Percentiles rank a stretch among this genome's conserved stretches.
Evolutionary conservation across 169 alveolate genomes (phyloP).

Genomic region (Plasmodium malariae): DNA sequence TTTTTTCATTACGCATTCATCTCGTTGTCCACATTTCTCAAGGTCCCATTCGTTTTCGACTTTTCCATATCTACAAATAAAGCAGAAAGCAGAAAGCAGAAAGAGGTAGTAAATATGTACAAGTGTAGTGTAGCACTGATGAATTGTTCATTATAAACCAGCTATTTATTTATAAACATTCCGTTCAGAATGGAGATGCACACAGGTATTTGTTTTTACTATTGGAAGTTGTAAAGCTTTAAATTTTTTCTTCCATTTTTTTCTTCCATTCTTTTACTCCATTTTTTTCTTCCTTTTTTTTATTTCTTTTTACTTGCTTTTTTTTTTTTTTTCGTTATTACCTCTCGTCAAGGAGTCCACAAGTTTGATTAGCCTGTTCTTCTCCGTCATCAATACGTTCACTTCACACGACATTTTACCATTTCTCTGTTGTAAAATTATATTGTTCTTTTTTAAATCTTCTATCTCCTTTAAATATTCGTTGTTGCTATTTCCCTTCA

Average conservation of each 20-base stretch:
- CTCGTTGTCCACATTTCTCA: conserved; percentile 5
- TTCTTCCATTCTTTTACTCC: too few relatives aligned
- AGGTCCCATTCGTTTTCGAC: conserved; percentile 27
- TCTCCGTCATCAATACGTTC: conserved; percentile 48
- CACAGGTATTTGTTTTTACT: too few relatives aligned
- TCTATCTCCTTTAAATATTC: conserved; percentile 36
- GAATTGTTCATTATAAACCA: too few relatives aligned
- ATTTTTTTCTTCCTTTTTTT: background rate
- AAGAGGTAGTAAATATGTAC: background rate
- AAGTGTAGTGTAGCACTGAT: too few relatives aligned
- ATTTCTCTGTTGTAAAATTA: conserved; percentile 21
- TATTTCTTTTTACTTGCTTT: background rate
- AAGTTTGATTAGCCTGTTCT: conserved; percentile 53
- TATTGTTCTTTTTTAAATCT: conserved; percentile 39
- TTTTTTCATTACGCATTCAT: conserved; percentile 3
- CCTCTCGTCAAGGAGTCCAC: conserved; percentile 66
- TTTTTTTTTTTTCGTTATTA: conserved; percentile 14
- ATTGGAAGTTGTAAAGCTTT: too few relatives aligned
- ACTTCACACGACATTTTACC: conserved; percentile 33
- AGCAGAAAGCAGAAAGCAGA: too few relatives aligned
- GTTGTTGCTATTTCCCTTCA: background rate
- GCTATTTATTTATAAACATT: too few relatives aligned
- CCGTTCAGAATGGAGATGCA: too few relatives aligned
- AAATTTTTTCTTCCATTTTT: too few relatives aligned
- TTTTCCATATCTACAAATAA: conserved; percentile 61